Percentiles rank a stretch among this genome's conserved stretches.
Conservation (phyloP, 1,284 basidiomycete species). For the Boletus mariae region DNA sequence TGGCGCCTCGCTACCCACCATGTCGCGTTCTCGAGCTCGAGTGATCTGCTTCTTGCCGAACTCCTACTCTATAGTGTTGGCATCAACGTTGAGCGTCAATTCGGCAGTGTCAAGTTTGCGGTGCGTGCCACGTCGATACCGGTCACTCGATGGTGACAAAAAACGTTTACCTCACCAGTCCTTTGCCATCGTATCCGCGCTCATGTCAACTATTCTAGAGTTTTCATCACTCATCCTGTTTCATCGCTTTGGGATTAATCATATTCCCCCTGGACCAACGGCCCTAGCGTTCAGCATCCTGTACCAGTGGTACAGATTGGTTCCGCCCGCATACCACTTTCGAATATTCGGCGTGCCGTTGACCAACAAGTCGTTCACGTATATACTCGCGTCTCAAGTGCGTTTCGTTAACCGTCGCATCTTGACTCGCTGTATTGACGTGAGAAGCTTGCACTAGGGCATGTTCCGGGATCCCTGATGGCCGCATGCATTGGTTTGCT, state of each 20-base stretch:
- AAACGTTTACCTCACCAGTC: conserved; percentile 47
- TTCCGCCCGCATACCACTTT: conserved; percentile 75
- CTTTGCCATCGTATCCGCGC: conserved; percentile 62
- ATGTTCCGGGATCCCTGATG: conserved; percentile 60
- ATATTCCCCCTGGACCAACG: conserved; percentile 73
- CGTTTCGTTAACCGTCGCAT: conserved; percentile 18
- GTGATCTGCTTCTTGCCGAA: conserved; percentile 78
- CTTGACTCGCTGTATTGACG: conserved; percentile 2
- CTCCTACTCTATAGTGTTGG: conserved; percentile 73
- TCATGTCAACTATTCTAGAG: conserved; percentile 66
- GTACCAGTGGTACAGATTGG: conserved; percentile 76
- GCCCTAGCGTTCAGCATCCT: conserved; percentile 70
- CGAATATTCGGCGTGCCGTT: conserved; percentile 71
- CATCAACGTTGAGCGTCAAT: conserved; percentile 77
- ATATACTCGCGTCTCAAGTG: conserved; percentile 67
- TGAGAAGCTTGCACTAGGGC: conserved; percentile 61
- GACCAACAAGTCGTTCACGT: conserved; percentile 72
- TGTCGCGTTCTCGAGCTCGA: conserved; percentile 78
- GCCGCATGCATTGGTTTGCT: conserved; percentile 63
- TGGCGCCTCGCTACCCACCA: conserved; percentile 81
- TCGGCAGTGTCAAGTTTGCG: conserved; percentile 86
- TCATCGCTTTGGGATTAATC: conserved; percentile 62
- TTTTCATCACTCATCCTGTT: conserved; percentile 61
- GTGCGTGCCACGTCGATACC: conserved; percentile 44
- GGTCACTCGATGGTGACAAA: conserved; percentile 1